These are phyloP conservation scores for Coniochaeta ligniaria DNA, from an alignment of 2,329 filamentous ascomycete genomes.

Conservation along the genomic window DNA sequence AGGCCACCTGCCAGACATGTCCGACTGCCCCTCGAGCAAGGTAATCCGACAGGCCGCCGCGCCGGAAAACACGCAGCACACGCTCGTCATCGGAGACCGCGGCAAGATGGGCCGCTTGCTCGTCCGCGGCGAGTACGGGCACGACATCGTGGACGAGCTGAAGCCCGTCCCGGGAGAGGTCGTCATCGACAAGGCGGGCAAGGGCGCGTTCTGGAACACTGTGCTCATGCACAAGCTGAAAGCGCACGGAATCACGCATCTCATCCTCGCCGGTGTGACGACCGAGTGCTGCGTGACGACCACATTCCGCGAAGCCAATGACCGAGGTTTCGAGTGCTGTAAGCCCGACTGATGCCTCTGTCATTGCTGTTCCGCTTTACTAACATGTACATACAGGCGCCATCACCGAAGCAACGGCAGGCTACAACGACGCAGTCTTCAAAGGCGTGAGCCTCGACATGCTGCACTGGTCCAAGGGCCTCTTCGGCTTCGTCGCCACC, in stretches of 20 bases:
- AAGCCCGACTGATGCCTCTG: not conserved
- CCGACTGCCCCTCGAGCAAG: constrained; percentile 42
- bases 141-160: constrained; percentile 45
- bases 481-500: constrained; percentile 37
- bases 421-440: constrained; percentile 31
- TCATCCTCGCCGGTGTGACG: constrained; percentile 47
- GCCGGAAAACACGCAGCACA: constrained; percentile 24
- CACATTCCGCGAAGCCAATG: constrained; percentile 47
- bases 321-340: constrained; percentile 27
- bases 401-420: constrained; percentile 40
- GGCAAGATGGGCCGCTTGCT: constrained; percentile 42
- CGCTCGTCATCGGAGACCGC: constrained; percentile 36
- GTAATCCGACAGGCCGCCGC: constrained; percentile 36
- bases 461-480: constrained; percentile 38
- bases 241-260: constrained; percentile 45
- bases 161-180: constrained; percentile 38
- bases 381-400: constrained; percentile 40
- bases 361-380: not conserved
- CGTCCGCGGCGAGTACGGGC: constrained; percentile 42
- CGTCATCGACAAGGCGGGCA: constrained; percentile 48
- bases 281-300: constrained; percentile 48
- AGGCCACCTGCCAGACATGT: constrained; percentile 41
- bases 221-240: constrained; percentile 42
- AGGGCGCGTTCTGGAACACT: constrained; percentile 51
- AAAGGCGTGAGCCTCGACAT: constrained; percentile 37